These are phyloP conservation scores for Lippia alba DNA, from an alignment of 305 asterid genomes.

Conservation along the genomic window DNA sequence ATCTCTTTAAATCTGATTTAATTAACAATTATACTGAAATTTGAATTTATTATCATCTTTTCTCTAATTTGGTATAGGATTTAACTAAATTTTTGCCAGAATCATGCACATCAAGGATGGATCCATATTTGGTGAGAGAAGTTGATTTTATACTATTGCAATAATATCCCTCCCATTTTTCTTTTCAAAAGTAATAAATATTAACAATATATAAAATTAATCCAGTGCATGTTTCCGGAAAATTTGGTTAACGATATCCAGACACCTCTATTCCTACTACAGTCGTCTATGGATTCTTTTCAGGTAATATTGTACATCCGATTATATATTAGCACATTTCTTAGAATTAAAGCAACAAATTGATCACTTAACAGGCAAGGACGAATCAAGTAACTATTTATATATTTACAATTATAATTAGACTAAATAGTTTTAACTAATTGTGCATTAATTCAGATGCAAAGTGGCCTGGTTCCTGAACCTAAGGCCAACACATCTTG, in stretches of 20 bases:
- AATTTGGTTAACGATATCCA: slow-evolving; percentile 37
- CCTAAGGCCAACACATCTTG: background rate
- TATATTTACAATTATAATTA: too few relatives aligned
- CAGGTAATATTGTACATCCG: slow-evolving; percentile 35
- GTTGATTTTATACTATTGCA: background rate
- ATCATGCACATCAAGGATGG: slow-evolving; percentile 52
- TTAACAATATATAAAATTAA: background rate
- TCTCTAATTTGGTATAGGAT: slow-evolving; percentile 30
- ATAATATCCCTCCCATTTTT: background rate
- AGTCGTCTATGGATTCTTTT: slow-evolving; percentile 42
- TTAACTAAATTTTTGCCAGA: slow-evolving; percentile 40
- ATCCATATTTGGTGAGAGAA: slow-evolving; percentile 42
- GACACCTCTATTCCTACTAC: slow-evolving; percentile 25
- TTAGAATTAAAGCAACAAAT: too few relatives aligned
- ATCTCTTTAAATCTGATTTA: too few relatives aligned
- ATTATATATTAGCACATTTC: too few relatives aligned
- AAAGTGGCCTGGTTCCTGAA: too few relatives aligned
- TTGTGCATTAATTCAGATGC: too few relatives aligned
- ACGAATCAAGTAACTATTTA: too few relatives aligned
- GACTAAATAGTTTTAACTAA: too few relatives aligned
- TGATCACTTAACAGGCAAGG: too few relatives aligned
- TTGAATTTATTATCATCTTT: too few relatives aligned
- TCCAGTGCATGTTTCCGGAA: slow-evolving; percentile 59
- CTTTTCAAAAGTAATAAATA: background rate
- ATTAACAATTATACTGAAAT: too few relatives aligned